Evolutionary conservation across 108 stramenopile genomes (phyloP).

Genomic region (Pseudonitzschia multistriata): DNA sequence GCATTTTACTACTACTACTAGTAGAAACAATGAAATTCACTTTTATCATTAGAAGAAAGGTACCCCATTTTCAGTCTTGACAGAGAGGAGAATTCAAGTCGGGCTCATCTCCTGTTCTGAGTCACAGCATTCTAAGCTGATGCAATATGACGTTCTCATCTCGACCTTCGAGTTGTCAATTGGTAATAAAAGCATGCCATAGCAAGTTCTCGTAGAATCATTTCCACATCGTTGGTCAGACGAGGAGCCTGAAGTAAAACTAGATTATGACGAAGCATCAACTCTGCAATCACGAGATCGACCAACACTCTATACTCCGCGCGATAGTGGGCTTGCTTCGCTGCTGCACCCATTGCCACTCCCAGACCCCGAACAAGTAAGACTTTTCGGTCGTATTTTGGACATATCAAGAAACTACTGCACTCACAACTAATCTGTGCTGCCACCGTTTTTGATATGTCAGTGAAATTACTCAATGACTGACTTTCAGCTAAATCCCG

Average conservation of each 20-base stretch:
- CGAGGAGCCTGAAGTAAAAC: slow-evolving; percentile 37
- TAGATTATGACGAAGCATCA: slow-evolving; percentile 30
- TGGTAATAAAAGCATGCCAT: slow-evolving; percentile 44
- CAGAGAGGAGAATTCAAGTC: too few relatives aligned
- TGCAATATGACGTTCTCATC: background rate
- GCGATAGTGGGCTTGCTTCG: slow-evolving; percentile 26
- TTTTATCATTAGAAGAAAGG: too few relatives aligned
- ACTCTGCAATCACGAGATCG: slow-evolving; percentile 29
- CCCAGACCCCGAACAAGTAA: slow-evolving; percentile 32
- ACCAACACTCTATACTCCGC: slow-evolving; percentile 10
- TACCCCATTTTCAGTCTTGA: too few relatives aligned
- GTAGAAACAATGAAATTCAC: too few relatives aligned
- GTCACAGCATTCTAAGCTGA: too few relatives aligned
- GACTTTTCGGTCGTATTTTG: slow-evolving; percentile 11
- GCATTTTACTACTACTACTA: too few relatives aligned
- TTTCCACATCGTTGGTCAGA: slow-evolving; percentile 10
- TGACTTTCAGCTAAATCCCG: background rate
- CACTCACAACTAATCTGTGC: slow-evolving; percentile 3
- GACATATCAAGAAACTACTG: slow-evolving; percentile 3
- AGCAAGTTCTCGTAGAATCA: slow-evolving; percentile 32
- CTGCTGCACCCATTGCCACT: slow-evolving; percentile 23
- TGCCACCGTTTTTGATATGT: background rate
- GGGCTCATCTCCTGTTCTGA: too few relatives aligned
- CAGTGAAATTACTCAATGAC: background rate
- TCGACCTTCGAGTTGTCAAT: slow-evolving; percentile 12